These are phyloP conservation scores for Smallanthus sonchifolius DNA, from an alignment of 129 eudicot genomes.

Conservation along the genomic window DNA sequence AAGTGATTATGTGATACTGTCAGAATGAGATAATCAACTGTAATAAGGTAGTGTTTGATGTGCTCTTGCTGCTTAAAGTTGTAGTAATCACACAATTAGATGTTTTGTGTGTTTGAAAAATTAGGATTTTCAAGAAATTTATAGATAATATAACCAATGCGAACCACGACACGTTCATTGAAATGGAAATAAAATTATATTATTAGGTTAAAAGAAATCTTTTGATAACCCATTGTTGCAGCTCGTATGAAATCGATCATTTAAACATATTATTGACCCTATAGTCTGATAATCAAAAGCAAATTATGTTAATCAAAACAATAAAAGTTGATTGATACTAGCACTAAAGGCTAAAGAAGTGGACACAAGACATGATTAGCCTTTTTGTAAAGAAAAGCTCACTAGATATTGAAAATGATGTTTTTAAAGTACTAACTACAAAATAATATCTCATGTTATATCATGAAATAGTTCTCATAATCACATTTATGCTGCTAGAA, in stretches of 20 bases:
- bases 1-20: neutral
- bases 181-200: neutral
- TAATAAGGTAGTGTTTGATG: neutral
- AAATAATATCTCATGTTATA: conserved; percentile 11
- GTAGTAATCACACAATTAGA: neutral
- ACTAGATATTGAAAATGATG: conserved; percentile 23
- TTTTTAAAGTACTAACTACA: conserved; percentile 1
- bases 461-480: conserved; percentile 10
- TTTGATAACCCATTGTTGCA: neutral
- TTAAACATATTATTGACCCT: neutral
- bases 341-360: conserved; percentile 25
- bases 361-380: conserved; percentile 39
- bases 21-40: neutral
- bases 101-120: neutral
- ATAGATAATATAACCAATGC: neutral
- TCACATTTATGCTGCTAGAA: conserved; percentile 14
- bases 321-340: neutral
- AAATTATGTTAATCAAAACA: conserved; percentile 2
- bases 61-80: neutral
- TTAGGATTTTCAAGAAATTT: neutral
- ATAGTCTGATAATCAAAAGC: neutral
- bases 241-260: neutral
- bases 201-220: neutral
- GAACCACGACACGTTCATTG: neutral
- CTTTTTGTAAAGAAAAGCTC: conserved; percentile 43